These are phyloP conservation scores for Paramecium pentaurelia DNA, from an alignment of 73 alveolate species.

Conservation along the genomic window DNA sequence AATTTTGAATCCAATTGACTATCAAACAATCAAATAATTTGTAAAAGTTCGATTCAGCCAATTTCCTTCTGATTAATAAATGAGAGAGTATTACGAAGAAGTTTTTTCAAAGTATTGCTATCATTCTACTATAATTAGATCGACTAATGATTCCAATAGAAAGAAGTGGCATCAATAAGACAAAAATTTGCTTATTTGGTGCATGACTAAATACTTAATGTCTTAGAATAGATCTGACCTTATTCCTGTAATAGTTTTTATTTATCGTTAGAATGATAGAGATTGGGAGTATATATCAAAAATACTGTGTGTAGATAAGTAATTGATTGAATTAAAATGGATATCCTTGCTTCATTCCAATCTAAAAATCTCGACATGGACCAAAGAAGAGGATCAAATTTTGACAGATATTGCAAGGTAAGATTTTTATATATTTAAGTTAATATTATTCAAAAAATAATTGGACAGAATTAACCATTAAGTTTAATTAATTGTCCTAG, in stretches of 20 bases:
- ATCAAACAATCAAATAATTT: background rate
- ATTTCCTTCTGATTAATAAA: background rate
- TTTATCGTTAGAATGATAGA: background rate
- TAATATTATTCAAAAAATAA: background rate
- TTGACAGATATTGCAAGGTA: constrained; percentile 38
- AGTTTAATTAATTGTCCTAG: background rate
- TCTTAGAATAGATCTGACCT: background rate
- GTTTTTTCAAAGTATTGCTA: constrained; percentile 8
- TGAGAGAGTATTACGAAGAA: background rate
- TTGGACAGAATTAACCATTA: constrained; percentile 42
- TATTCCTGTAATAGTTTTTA: background rate
- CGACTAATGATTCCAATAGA: background rate
- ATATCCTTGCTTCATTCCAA: constrained; percentile 15
- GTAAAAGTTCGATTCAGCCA: background rate
- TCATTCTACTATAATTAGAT: background rate
- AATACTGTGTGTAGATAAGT: background rate
- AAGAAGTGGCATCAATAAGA: constrained; percentile 31
- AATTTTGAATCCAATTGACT: background rate
- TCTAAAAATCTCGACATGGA: background rate
- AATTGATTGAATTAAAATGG: background rate
- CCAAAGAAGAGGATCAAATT: background rate
- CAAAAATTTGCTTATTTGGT: background rate
- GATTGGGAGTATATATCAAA: background rate
- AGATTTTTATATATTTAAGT: background rate
- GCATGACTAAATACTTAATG: background rate